Base-by-base conservation (phyloP, 2,329 filamentous ascomycete genomes). In the Cryphonectria japonica region DNA sequence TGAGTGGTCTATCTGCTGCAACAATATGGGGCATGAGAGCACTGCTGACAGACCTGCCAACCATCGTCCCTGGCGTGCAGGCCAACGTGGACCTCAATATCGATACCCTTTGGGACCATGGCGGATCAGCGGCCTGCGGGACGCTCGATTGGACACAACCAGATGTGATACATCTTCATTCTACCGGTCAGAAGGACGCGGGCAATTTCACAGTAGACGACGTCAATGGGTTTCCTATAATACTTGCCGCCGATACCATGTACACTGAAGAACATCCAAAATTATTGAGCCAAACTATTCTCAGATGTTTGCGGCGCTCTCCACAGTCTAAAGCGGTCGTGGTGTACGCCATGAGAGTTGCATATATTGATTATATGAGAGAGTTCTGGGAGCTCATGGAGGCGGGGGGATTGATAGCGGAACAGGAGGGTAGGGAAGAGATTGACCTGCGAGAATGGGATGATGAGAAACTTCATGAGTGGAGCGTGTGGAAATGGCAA, bases 341-440 rank as follows among this genome's bases (percentile, higher is more conserved):
- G 62, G 70, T 72, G 37, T 72, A 71, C 29, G 69, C 71, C 3
- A 69, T 72, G 69, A 39, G 71, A 26, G 70, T 72, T 6, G 71
- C 71, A 3, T 72, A 72, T n/a, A 71, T 72, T 50, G 69, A 72
- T 32, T 63, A 72, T 22, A 72, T 72, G 59, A 34, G 69, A 32
- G 71, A 71, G 22, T 72, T 72, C 34, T 72, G 71, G 71, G 69
- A 72, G n/a, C 63, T 72, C 46, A 72, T 72, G 71, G 71, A 71
- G 46, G 71, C 57, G n/a, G 71, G 69, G 6, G 71, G 71, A 3
- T 63, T 72, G 9, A 50, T 72, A 8, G 69, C 69, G 0, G 71
- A 64, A n/a, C 71, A 71, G 39, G 69, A 72, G 59, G 71, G 71
- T 41, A 43, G 71, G 19, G 71, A 70, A 13, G 71, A 72, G n/a